Evolutionary conservation across 2,329 filamentous ascomycete species (phyloP).

Genomic region (Fusarium pseudocircinatum): DNA sequence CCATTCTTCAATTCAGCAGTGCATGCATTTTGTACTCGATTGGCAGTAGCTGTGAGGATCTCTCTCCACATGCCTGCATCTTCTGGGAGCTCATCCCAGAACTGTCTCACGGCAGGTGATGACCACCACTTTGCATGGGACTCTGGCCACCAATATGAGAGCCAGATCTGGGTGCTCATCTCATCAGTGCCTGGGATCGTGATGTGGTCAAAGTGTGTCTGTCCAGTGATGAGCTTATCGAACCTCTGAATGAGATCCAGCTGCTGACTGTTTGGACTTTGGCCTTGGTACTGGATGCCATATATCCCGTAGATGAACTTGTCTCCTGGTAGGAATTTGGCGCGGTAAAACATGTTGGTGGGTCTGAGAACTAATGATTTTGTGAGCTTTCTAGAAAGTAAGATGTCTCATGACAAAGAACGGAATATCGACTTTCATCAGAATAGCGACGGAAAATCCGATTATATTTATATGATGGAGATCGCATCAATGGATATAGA

Average conservation of each 20-base stretch:
- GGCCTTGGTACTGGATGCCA: not conserved
- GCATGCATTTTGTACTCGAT: not conserved
- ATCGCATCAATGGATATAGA: not conserved
- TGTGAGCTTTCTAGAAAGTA: no score
- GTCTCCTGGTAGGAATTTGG: not conserved
- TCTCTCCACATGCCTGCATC: not conserved
- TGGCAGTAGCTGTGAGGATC: not conserved
- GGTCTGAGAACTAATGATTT: no score
- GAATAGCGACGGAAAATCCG: accelerated
- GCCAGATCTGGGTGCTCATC: not conserved
- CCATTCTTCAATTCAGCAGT: not conserved
- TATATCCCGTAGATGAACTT: not conserved
- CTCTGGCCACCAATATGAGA: not conserved
- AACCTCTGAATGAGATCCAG: not conserved
- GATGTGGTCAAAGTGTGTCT: not conserved
- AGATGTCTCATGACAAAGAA: no score
- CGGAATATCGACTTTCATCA: no score
- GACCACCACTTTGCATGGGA: not conserved
- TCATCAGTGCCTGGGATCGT: not conserved
- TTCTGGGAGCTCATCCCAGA: not conserved
- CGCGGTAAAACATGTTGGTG: not conserved
- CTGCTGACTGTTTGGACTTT: not conserved
- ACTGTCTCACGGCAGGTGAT: not conserved
- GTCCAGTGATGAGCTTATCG: not conserved
- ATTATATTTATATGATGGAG: not conserved